Base-by-base conservation (phyloP, 108 stramenopile species). In the Nitzschia sp. region DNA sequence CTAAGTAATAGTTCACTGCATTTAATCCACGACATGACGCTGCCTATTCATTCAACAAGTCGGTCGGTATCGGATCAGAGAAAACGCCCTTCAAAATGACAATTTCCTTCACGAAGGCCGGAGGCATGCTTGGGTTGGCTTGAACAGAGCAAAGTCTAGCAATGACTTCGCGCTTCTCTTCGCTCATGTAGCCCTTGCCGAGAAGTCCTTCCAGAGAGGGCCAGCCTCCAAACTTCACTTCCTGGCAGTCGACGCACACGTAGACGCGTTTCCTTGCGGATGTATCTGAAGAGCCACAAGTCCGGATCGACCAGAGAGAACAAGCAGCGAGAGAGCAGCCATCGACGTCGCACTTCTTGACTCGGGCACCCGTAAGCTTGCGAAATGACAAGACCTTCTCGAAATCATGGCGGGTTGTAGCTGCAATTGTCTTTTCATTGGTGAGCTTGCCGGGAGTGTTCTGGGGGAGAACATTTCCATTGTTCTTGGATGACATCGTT, bases 211-310 rank as follows among this genome's bases (percentile, higher is more conserved):
- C 4, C 49, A 19, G 21, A 51, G 49, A 19, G 13, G 49, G 49
- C 49, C 49, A 51, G 11, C 49, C 49, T 5, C 49, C 49, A 19
- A 21, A 51, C 49, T 51, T 51, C n/a, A 19, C 18, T 19, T 51
- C 49, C 49, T 51, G 49, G 21, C 49, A 51, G 49, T 51, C 49
- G 19, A 51, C 17, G 21, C 49, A 51, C 4, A 51, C 17, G 49
- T 51, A 51, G 19, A 51, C 4, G 8, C 17, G 49, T 5, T 17
- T 21, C 49, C 4, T 51, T 23, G 49, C 5, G 8, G 49, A 19
- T 4, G 4, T 51, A 21, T 51, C 49, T 4, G 21, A 51, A 23
- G 13, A 4, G 5, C 21, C 49, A 17, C 19, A n/a, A 19, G 11
- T 9, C 4, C 21, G 18, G 21, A 23, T 51, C 4, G 49, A n/a